Evolutionary conservation across 768 basidiomycete species (phyloP), one percentile per base, ranked within the genome.

Genomic region (Auricularia cornea): DNA sequence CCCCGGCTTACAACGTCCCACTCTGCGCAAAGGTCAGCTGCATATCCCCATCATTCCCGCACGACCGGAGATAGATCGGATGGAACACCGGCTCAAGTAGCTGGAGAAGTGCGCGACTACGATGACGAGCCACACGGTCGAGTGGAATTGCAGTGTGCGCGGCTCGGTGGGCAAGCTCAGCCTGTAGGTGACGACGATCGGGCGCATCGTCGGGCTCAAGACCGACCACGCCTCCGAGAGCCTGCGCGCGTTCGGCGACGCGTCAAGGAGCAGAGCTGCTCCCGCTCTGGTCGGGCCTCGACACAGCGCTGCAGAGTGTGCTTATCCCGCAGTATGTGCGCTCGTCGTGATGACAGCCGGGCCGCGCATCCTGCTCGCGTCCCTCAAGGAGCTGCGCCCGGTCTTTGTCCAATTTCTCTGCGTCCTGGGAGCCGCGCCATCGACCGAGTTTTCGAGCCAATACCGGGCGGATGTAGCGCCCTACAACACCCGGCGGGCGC

Each of bases 111-210:
- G 89, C 68, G 76, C 87, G 4, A 82, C 84, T 61, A 78, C 80
- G 64, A 82, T 91, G 62, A 83, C 86, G 41, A 83, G 79, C 71
- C 79, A 81, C 38, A 77, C 83, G 20, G 76, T 84, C 29, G 83
- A 84, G 14, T 92, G 89, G 88, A 78, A 81, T 8, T 74, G 79
- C 59, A 75, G 75, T 61, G 82, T 83, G 74, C 77, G 78, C 29
- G 77, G 76, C 3, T 72, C 83, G 16, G 76, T 86, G 59, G 72
- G 76, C 33, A 76, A 75, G 11, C 76, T 92, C 38, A 74, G 81
- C 57, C 72, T 75, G 16, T 92, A 89, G 90, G 82, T 86, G 11
- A 69, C 80, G 30, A 76, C 80, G 29, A 91, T 92, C 56, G 67
- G 67, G 28, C 57, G 63, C 38, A 67, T 68, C 20, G 63, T 68